These are phyloP conservation scores for Dovyalis caffra DNA, from an alignment of 345 rosid species.

Conservation along the genomic window DNA sequence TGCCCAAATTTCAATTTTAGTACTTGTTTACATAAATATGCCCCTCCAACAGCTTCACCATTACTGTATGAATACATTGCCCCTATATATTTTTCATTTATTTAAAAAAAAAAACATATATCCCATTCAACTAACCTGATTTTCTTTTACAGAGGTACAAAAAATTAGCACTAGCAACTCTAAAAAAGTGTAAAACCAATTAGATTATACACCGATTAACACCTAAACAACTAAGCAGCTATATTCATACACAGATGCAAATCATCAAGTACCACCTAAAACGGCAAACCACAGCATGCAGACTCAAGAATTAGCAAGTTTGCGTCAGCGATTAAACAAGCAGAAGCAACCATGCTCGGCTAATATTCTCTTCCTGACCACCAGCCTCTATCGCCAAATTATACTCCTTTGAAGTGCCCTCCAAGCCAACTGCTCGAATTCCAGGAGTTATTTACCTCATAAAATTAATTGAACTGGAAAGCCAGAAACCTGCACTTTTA, in stretches of 20 bases:
- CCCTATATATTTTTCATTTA: not conserved
- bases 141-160: slow-evolving; percentile 28
- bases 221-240: slow-evolving; percentile 15
- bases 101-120: not conserved
- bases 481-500: slow-evolving; percentile 17
- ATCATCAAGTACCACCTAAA: slow-evolving; percentile 13
- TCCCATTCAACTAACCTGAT: slow-evolving; percentile 19
- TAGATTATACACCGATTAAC: slow-evolving; percentile 23
- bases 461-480: not conserved
- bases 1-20: too few relatives aligned
- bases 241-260: slow-evolving; percentile 16
- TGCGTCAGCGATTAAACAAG: slow-evolving; percentile 22
- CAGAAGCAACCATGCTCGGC: slow-evolving; percentile 31
- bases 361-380: slow-evolving; percentile 6
- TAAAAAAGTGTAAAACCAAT: slow-evolving; percentile 5
- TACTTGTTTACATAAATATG: slow-evolving; percentile 24
- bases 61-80: not conserved
- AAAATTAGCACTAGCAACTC: slow-evolving; percentile 16
- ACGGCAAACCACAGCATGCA: not conserved
- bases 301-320: not conserved
- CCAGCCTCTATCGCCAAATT: slow-evolving; percentile 12
- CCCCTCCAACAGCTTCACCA: slow-evolving; percentile 2
- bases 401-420: slow-evolving; percentile 3
- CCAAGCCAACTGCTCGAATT: not conserved
- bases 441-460: slow-evolving; percentile 3